Evolutionary conservation across 2,329 filamentous ascomycete species (phyloP), one percentile per base, ranked within the genome.

Genomic region (Aphanocladium album): DNA sequence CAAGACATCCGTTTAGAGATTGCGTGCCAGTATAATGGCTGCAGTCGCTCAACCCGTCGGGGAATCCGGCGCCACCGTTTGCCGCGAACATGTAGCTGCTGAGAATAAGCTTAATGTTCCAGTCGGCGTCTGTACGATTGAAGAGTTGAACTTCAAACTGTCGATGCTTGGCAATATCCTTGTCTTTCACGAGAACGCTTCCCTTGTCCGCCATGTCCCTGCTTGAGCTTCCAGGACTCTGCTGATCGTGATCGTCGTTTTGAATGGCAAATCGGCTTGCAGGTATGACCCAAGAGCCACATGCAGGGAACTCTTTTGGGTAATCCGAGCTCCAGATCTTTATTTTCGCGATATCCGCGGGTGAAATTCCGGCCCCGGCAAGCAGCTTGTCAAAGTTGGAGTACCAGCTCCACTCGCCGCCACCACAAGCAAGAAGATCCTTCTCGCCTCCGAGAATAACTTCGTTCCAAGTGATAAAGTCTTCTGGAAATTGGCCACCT

Each of bases 391-490:
- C 30, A 37, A 57, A 57, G 41, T 57, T 57, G 39, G 39, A 47
- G n/a, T 57, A 57, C 54, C 54, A 57, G 43, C 23, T 47, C 54
- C 54, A 57, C 30, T 57, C 41, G 25, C 54, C 54, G 27, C 41
- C 54, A n/a, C 41, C 27, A 25, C 54, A 57, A 12, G 54, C 54
- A 2, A 57, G 43, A 4, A 57, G 25, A 35, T 57, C 54, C 25
- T 57, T 57, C n/a, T 57, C 54, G 30, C 54, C 54, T 17, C 54
- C 54, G 7, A 57, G 54, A 21, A 57, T 57, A 23, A 57, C 43
- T 33, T 57, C 54, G 41, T 57, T 57, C 54, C 54, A 57, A 4
- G 54, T 11, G 54, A 57, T 57, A 23, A 57, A 57, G n/a, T 57
- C 54, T 11, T 46, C 39, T 5, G 54, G 54, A 41, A 57, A 46